Conservation (phyloP, 805 yeast species). For the Teunomyces gatunensis region DNA sequence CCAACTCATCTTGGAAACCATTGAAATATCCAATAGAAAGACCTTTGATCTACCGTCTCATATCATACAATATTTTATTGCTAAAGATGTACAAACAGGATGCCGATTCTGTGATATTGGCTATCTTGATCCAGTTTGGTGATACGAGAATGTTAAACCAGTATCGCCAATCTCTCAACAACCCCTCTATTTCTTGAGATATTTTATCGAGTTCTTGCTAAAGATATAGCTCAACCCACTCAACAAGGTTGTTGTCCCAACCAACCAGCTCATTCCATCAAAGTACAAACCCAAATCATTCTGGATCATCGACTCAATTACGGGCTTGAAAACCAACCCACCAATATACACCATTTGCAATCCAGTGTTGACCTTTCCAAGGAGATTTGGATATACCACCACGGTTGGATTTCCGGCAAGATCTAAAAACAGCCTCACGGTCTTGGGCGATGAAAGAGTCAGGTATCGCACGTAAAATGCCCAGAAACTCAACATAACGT, state of each 20-base stretch:
- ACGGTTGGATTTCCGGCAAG: slow-evolving; percentile 71
- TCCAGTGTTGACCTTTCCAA: slow-evolving; percentile 87
- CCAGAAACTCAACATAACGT: slow-evolving; percentile 64
- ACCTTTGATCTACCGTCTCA: not conserved
- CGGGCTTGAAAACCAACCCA: slow-evolving; percentile 36
- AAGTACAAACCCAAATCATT: slow-evolving; percentile 15
- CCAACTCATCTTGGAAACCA: not conserved
- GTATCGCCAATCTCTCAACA: not conserved
- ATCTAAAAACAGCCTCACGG: slow-evolving; percentile 72
- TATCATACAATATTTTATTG: not conserved
- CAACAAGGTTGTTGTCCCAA: slow-evolving; percentile 60
- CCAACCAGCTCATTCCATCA: slow-evolving; percentile 26
- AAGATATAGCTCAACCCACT: slow-evolving; percentile 80
- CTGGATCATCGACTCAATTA: slow-evolving; percentile 22
- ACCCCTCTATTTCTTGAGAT: slow-evolving; percentile 23
- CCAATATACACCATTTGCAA: slow-evolving; percentile 89
- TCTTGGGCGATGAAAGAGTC: slow-evolving; percentile 73
- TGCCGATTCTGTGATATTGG: not conserved
- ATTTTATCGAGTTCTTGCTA: slow-evolving; percentile 65
- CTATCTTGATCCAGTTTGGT: slow-evolving; percentile 1
- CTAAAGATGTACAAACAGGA: not conserved
- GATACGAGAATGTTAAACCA: not conserved
- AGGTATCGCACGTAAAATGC: slow-evolving; percentile 71
- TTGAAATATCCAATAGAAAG: not conserved
- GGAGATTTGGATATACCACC: slow-evolving; percentile 80